Evolutionary conservation across 345 rosid genomes (phyloP).

Genomic region (Corchorus olitorius): DNA sequence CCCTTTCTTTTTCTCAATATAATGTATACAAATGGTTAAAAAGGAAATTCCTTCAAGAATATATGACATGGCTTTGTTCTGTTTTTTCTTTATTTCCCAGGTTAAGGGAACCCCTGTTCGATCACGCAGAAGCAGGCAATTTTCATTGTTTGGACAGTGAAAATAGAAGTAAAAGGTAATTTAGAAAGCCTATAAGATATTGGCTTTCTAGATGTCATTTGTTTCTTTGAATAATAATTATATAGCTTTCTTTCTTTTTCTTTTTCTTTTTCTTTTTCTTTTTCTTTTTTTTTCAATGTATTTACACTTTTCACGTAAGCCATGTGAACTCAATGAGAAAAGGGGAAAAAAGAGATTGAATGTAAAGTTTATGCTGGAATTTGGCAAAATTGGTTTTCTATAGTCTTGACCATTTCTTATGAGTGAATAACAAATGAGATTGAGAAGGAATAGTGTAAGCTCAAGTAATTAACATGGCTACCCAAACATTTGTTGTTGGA

Average conservation of each 20-base stretch:
- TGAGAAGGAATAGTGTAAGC: neutral
- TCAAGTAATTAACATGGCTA: neutral
- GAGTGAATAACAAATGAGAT: neutral
- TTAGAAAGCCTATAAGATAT: conserved; percentile 17
- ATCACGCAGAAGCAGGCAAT: conserved; percentile 40
- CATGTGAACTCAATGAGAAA: neutral
- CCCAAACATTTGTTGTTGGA: too few relatives aligned
- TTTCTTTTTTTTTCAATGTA: conserved; percentile 17
- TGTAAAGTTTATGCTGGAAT: conserved; percentile 21
- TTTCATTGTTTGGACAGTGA: conserved; percentile 70
- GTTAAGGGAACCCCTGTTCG: conserved; percentile 53
- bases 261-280: too few relatives aligned
- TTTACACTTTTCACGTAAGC: conserved; percentile 22
- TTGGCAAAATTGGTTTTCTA: neutral
- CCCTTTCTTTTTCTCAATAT: neutral
- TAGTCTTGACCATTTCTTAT: neutral
- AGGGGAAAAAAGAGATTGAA: neutral
- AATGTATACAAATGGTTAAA: too few relatives aligned
- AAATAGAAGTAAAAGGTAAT: conserved; percentile 49
- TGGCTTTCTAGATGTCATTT: neutral
- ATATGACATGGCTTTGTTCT: neutral
- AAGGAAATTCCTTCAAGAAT: neutral
- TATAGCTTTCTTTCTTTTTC: neutral
- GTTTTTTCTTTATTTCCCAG: conserved; percentile 34
- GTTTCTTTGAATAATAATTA: neutral